Base-by-base conservation (phyloP, 2,329 filamentous ascomycete species). In the Fusarium circinatum region DNA sequence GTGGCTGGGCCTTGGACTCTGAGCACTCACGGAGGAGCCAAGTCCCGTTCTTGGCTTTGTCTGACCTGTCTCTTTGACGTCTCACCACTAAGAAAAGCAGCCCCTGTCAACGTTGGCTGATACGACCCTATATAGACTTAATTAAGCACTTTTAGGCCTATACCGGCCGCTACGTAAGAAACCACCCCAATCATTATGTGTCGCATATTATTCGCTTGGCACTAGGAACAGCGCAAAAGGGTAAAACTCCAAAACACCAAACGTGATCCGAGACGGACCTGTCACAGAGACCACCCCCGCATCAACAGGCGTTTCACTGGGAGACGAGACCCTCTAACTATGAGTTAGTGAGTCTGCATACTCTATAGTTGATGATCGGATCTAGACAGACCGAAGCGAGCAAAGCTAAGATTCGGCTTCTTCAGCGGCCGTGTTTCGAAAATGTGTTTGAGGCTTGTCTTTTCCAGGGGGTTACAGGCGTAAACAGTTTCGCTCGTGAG, bases 191-290 rank as follows among this genome's bases (percentile, higher is more conserved):
- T 58, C 42, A 22, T 66, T 57, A 62, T 62, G 13, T 54, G 41
- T 57, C 42, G 65, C 55, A 61, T 62, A 28, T 58, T 57, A 55
- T 65, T 65, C 59, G 38, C 67, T 70, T 70, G 67, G 65, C 67
- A 54, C 52, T 51, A 41, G 68, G 36, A 44, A 32, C 52, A 20
- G 41, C 57, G 59, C 26, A 68, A 69, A 68, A 73, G 73, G 62
- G 49, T 41, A 48, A 54, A 44, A 62, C 58, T 62, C 48, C 64
- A 71, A 73, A 71, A 76, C 71, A 69, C 76, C 78, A 75, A 81
- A 78, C 79, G 69, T 73, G 58, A 80, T 70, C 66, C 80, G 81
- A 81, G 81, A 83, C 81, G 77, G 64, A 61, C 77, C 79, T 81
- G 81, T 82, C 78, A 81, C 81, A 81, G 73, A 71, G 64, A 41